Percentiles rank a stretch among this genome's conserved stretches.
phyloP scores from a whole-genome alignment of 805 yeast genomes.

The Kuraishia piskuri region DNA sequence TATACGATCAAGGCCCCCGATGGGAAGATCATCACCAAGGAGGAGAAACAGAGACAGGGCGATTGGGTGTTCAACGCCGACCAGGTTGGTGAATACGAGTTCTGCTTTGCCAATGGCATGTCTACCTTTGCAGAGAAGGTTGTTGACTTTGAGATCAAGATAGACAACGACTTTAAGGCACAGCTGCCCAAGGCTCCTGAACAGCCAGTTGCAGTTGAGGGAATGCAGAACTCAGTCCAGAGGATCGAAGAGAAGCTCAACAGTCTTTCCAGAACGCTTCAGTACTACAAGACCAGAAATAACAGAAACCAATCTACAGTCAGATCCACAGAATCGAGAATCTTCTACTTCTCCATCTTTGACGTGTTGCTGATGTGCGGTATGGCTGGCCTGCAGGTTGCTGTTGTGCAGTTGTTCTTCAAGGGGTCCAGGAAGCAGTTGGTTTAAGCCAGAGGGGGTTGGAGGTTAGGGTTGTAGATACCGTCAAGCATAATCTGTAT shows the following conservation, averaged over 20 bases:
- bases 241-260: conserved; percentile 53
- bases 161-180: conserved; percentile 50
- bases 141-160: conserved; percentile 71
- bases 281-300: conserved; percentile 84
- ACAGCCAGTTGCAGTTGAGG: conserved; percentile 45
- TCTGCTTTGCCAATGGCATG: conserved; percentile 80
- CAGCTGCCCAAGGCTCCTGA: conserved; percentile 51
- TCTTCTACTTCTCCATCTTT: conserved; percentile 55
- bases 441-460: conserved; percentile 25
- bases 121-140: conserved; percentile 75
- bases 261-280: conserved; percentile 49
- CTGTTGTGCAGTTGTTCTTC: conserved; percentile 63
- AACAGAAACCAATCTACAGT: conserved; percentile 84
- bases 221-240: conserved; percentile 45
- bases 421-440: conserved; percentile 61
- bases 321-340: conserved; percentile 53
- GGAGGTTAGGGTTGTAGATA: neutral
- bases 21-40: conserved; percentile 41
- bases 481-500: neutral
- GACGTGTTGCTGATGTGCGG: conserved; percentile 58
- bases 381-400: conserved; percentile 63
- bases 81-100: conserved; percentile 70
- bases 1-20: conserved; percentile 54
- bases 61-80: conserved; percentile 68
- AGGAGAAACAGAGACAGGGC: conserved; percentile 65